Base-by-base conservation (phyloP, 345 rosid genomes). In the Acer saccharum region DNA sequence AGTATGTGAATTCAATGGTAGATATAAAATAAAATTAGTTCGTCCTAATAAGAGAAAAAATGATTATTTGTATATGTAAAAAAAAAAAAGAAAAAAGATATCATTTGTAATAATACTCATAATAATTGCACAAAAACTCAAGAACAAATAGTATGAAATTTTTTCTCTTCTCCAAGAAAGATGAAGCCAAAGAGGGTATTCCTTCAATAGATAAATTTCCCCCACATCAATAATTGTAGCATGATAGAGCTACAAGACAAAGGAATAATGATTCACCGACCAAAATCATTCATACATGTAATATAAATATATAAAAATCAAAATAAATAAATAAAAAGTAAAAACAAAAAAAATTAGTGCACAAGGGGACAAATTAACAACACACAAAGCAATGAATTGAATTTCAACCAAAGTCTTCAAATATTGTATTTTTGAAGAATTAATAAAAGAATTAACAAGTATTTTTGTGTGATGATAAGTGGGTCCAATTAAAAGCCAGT, bases 391-490 rank as follows among this genome's bases (percentile, higher is more conserved):
- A 46, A 66, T 16, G 52, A 48, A 76, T 13, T 17, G 10, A 7
- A 21, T 21, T 74, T 78, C 71, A 72, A 84, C 66, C 41, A 52
- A 66, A 74, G 68, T 66, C 11, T 14, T 80, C 63, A 68, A 76
- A 76, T 67, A 74, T 78, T 77, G 25, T 46, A 73, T n/a, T n/a
- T n/a, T n/a, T n/a, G n/a, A 54, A 71, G 76, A 74, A 23, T 65
- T 18, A 23, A 68, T 18, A 23, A 68, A 71, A 63, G 29, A 32
- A 68, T 4, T 21, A 0, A 10, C 10, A 55, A 50, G 62, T 52
- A 16, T 66, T 46, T n/a, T 18, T 57, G 25, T 50, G 55, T 50
- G 62, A 68, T 18, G 70, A 57, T 41, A 44, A 69, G 77, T 77
- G 82, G 84, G 80, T 63, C 81, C 80, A 52, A 62, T 14, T 3